Conservation (phyloP, 306 rosid species). For the Glycine latifolia region DNA sequence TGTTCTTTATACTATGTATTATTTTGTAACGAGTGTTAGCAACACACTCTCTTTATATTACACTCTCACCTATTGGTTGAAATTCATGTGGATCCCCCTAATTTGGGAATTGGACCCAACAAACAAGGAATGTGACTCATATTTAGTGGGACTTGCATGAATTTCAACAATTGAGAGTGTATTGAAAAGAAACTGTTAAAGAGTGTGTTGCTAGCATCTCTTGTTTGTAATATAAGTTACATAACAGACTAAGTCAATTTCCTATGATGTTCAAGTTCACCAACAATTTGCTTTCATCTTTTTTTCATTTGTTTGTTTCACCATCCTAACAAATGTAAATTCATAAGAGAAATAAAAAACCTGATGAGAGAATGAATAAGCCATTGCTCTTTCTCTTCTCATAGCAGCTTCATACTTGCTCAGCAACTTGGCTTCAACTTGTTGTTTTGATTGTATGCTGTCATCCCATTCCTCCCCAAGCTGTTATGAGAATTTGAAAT, state of each 20-base stretch:
- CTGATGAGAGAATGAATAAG: conserved; percentile 98
- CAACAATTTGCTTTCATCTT: neutral
- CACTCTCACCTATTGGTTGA: neutral
- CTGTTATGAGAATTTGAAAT: conserved; percentile 58
- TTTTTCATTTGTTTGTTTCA: conserved; percentile 30
- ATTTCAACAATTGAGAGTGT: neutral
- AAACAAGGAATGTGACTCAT: neutral
- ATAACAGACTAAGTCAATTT: neutral
- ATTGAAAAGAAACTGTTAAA: neutral
- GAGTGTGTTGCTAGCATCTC: neutral
- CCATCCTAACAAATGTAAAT: conserved; percentile 18
- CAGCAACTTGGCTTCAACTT: conserved; percentile 83
- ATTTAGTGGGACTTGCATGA: neutral
- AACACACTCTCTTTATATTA: neutral
- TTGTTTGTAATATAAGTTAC: neutral
- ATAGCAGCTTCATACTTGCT: conserved; percentile 91
- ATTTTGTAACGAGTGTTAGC: no score
- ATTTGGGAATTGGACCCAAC: neutral
- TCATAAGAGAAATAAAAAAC: conserved; percentile 46
- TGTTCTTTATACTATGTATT: neutral
- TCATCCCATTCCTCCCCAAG: conserved; percentile 99
- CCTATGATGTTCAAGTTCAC: conserved; percentile 24
- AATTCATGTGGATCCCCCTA: neutral
- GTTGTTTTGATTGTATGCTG: conserved; percentile 90
- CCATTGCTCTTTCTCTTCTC: conserved; percentile 95